Evolutionary conservation across 2,329 filamentous ascomycete species (phyloP).

Genomic region (Fusarium chlamydosporum): DNA sequence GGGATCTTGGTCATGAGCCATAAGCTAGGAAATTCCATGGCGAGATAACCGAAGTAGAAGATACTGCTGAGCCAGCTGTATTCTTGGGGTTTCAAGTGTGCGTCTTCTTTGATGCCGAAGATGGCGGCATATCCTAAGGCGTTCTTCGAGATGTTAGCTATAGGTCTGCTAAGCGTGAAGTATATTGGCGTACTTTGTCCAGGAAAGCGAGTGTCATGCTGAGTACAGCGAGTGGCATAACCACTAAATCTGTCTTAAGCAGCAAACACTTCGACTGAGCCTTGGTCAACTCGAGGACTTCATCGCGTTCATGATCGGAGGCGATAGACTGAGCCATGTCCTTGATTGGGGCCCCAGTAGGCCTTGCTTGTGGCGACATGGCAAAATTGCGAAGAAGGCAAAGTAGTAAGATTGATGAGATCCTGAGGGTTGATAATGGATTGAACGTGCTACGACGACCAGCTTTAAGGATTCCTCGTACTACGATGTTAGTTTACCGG

Average conservation of each 20-base stretch:
- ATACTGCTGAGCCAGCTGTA: constrained; percentile 74
- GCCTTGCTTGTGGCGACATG: not conserved
- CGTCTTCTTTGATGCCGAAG: constrained; percentile 43
- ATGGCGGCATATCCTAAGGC: constrained; percentile 38
- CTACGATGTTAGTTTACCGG: not conserved
- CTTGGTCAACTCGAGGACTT: not conserved
- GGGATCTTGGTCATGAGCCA: constrained; percentile 44
- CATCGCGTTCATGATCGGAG: not conserved
- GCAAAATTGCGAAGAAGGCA: not conserved
- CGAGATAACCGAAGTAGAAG: constrained; percentile 63
- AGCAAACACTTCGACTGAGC: constrained; percentile 2
- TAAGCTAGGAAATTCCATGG: constrained; percentile 62
- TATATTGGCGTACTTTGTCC: not conserved
- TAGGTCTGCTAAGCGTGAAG: accelerated
- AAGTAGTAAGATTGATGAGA: accelerated
- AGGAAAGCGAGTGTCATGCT: constrained; percentile 11
- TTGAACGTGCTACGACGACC: not conserved
- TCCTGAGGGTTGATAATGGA: too few species aligned
- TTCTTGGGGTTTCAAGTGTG: constrained; percentile 58
- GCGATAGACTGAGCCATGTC: not conserved
- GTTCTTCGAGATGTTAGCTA: not conserved
- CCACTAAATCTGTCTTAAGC: constrained; percentile 24
- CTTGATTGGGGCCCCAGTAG: not conserved
- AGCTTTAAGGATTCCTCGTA: not conserved
- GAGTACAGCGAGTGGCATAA: constrained; percentile 24